These are phyloP conservation scores for Epicoccum sorghinum DNA, from an alignment of 2,329 filamentous ascomycete genomes.

Conservation along the genomic window DNA sequence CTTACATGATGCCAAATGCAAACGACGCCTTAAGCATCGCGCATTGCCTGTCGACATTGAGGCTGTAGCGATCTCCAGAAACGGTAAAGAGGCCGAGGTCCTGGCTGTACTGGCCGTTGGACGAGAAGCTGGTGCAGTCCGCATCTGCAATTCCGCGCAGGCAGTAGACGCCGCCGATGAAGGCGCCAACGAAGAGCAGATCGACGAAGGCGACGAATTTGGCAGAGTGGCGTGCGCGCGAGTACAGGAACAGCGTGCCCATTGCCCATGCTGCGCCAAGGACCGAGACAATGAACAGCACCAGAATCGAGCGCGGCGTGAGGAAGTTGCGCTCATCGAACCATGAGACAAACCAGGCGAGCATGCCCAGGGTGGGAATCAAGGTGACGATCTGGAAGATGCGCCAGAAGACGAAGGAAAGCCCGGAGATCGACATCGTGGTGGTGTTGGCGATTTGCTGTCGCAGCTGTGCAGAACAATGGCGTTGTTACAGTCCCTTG, in stretches of 20 bases:
- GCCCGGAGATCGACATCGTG: constrained; percentile 57
- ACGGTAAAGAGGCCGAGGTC: constrained; percentile 68
- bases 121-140: constrained; percentile 69
- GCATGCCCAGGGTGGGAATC: constrained; percentile 68
- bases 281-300: constrained; percentile 69
- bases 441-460: constrained; percentile 10
- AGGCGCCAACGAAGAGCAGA: constrained; percentile 66
- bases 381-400: constrained; percentile 66
- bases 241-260: constrained; percentile 65
- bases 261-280: constrained; percentile 66
- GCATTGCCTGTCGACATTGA: constrained; percentile 75
- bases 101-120: constrained; percentile 58
- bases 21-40: constrained; percentile 91
- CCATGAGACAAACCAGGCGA: constrained; percentile 65
- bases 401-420: constrained; percentile 68
- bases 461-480: not conserved
- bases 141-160: constrained; percentile 63
- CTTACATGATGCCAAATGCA: constrained; percentile 86
- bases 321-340: constrained; percentile 63
- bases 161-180: constrained; percentile 66
- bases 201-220: constrained; percentile 67
- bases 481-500: constrained; percentile 3
- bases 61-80: constrained; percentile 55
- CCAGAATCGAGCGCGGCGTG: constrained; percentile 65
- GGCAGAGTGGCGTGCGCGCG: constrained; percentile 64